Evolutionary conservation across 2,329 filamentous ascomycete species (phyloP), one percentile per base, ranked within the genome.

Genomic region (Falciphora oryzae): DNA sequence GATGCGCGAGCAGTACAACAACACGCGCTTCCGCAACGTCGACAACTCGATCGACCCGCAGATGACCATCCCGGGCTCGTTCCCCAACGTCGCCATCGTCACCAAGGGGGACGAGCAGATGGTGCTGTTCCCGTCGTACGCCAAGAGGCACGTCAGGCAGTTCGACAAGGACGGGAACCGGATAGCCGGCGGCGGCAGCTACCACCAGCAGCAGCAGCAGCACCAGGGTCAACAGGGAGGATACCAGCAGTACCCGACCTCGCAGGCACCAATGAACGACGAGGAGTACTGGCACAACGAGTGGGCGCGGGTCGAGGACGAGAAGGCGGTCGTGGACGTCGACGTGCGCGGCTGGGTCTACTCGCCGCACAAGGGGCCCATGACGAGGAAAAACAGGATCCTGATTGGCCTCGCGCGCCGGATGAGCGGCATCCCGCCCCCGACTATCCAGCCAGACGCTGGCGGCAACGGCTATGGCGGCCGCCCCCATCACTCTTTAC

Each of bases 291-390:
- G 90, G 89, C 85, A 84, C 57, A 80, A 86, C 64, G 87, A 94
- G 71, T 96, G 91, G 90, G 87, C 93, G 65, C 85, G 85, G 66
- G 85, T 89, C 63, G 90, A 96, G 74, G 89, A 94, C 66, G 88
- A 93, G 71, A 90, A 90, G 74, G 92, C 93, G 0, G 81, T 97
- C 4, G 91, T 97, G 1, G 94, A 98, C 73, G 92, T 98, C 7
- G 94, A 99, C 74, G 92, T 99, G 29, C 85, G 94, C 69, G 95
- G 95, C 18, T 99, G 96, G 95, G 85, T 98, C 63, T 99, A 97
- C 75, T 87, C 88, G 56, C 94, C 94, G 25, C 91, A 94, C 71
- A 84, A 83, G 69, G 93, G 92, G 0, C 93, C 92, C 4, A 88
- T 97, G 84, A 94, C 86, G 31, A 85, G 93, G 69, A 92, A 92